These are phyloP conservation scores for Coccomyxa sp. DNA, from an alignment of 139 green algal genomes.

Conservation along the genomic window DNA sequence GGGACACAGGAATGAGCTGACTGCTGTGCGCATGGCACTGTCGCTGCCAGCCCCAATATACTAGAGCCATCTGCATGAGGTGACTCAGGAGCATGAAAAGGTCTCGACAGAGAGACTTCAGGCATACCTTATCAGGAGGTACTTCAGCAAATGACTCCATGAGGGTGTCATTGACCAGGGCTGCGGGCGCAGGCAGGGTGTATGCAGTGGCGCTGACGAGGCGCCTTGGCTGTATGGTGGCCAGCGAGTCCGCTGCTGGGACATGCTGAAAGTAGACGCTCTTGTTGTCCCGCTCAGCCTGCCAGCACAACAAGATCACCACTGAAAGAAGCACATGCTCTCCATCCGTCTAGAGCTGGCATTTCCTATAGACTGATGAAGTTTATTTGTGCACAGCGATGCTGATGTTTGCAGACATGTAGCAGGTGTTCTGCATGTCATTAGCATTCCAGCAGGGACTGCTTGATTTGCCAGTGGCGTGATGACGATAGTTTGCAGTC, in stretches of 20 bases:
- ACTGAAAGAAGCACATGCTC: neutral
- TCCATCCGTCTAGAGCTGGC: neutral
- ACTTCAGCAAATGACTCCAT: neutral
- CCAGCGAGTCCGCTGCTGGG: neutral
- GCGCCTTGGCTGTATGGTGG: constrained; percentile 7
- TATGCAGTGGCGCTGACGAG: constrained; percentile 14
- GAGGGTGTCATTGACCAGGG: constrained; percentile 4
- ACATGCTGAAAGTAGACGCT: constrained; percentile 27
- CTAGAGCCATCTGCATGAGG: neutral
- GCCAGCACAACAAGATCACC: neutral
- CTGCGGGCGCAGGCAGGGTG: constrained; percentile 5
- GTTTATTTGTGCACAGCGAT: neutral
- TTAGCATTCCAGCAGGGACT: neutral
- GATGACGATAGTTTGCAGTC: neutral
- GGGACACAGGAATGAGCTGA: too few relatives aligned
- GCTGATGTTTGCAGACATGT: neutral
- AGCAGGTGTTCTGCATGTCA: neutral
- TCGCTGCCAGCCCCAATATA: neutral
- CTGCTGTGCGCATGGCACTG: neutral
- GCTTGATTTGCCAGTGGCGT: neutral
- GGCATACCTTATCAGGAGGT: neutral
- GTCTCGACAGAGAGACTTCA: too few relatives aligned
- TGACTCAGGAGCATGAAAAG: neutral
- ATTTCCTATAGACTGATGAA: constrained; percentile 2
- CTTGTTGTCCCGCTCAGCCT: constrained; percentile 34